phyloP scores from a whole-genome alignment of 2,329 filamentous ascomycete genomes.

The Periconia sp. region DNA sequence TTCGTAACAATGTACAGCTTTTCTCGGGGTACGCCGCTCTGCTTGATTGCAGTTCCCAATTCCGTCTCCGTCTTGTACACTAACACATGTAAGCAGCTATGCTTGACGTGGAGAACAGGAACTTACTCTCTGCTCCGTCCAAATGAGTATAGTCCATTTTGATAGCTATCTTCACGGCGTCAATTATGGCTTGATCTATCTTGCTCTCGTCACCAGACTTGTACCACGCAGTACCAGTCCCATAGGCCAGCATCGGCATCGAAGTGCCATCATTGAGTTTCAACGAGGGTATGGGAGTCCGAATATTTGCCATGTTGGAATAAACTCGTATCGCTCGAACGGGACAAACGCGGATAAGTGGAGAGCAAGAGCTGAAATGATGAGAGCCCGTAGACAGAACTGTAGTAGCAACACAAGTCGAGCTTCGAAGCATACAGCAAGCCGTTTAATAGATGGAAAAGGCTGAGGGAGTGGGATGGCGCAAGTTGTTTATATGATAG shows the following conservation, averaged over 20 bases:
- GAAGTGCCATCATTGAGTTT: slow-evolving; percentile 77
- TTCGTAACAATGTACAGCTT: slow-evolving; percentile 64
- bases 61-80: slow-evolving; percentile 60
- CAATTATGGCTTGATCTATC: slow-evolving; percentile 64
- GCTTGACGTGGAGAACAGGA: too few relatives aligned
- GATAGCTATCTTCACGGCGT: slow-evolving; percentile 67
- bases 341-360: too few relatives aligned
- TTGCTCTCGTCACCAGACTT: slow-evolving; percentile 55
- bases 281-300: slow-evolving; percentile 61
- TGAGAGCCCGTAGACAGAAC: too few relatives aligned
- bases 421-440: too few relatives aligned
- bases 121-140: slow-evolving; percentile 73
- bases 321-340: too few relatives aligned
- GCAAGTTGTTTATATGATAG: too few relatives aligned
- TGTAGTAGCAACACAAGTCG: too few relatives aligned
- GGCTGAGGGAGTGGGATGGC: too few relatives aligned
- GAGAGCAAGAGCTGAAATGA: neutral
- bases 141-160: slow-evolving; percentile 74
- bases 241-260: slow-evolving; percentile 76
- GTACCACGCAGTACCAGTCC: slow-evolving; percentile 74
- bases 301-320: slow-evolving; percentile 51
- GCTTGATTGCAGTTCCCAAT: slow-evolving; percentile 55
- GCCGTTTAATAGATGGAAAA: too few relatives aligned
- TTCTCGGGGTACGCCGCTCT: slow-evolving; percentile 51
- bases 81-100: slow-evolving; percentile 20